phyloP scores from a whole-genome alignment of 495 filamentous ascomycete species.

The Penicillium antarcticum region DNA sequence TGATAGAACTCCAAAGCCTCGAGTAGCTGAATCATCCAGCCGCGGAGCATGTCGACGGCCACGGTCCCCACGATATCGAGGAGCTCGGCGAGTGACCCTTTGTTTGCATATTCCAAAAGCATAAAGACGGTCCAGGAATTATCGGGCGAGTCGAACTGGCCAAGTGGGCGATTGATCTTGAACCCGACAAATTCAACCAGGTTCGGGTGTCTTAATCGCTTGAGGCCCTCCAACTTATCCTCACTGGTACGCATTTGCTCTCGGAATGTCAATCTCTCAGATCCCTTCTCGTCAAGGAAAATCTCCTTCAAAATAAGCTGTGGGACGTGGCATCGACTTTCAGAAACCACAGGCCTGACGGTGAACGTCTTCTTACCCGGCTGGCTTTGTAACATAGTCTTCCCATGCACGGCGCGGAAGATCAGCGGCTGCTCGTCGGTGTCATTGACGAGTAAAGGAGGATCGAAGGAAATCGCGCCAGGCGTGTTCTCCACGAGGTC shows the following conservation, averaged over 20 bases:
- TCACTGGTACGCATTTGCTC: slow-evolving; percentile 58
- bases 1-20: slow-evolving; percentile 87
- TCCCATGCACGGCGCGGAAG: slow-evolving; percentile 65
- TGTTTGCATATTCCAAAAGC: slow-evolving; percentile 73
- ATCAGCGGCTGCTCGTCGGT: slow-evolving; percentile 49
- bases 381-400: slow-evolving; percentile 55
- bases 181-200: slow-evolving; percentile 76
- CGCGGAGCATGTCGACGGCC: slow-evolving; percentile 65
- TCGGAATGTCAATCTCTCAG: slow-evolving; percentile 48
- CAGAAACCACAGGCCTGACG: slow-evolving; percentile 60
- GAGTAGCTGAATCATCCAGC: slow-evolving; percentile 87
- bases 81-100: slow-evolving; percentile 77
- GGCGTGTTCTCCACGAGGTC: slow-evolving; percentile 39
- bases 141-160: slow-evolving; percentile 22
- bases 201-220: slow-evolving; percentile 71
- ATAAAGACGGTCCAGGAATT: slow-evolving; percentile 73
- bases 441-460: slow-evolving; percentile 59
- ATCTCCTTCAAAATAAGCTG: slow-evolving; percentile 67
- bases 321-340: slow-evolving; percentile 46
- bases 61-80: slow-evolving; percentile 74
- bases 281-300: slow-evolving; percentile 30
- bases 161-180: slow-evolving; percentile 56
- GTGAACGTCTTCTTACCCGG: slow-evolving; percentile 58
- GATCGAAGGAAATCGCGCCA: slow-evolving; percentile 65
- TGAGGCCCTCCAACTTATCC: slow-evolving; percentile 72